Evolutionary conservation across 306 rosid genomes (phyloP).

Genomic region (Castanospermum australe): DNA sequence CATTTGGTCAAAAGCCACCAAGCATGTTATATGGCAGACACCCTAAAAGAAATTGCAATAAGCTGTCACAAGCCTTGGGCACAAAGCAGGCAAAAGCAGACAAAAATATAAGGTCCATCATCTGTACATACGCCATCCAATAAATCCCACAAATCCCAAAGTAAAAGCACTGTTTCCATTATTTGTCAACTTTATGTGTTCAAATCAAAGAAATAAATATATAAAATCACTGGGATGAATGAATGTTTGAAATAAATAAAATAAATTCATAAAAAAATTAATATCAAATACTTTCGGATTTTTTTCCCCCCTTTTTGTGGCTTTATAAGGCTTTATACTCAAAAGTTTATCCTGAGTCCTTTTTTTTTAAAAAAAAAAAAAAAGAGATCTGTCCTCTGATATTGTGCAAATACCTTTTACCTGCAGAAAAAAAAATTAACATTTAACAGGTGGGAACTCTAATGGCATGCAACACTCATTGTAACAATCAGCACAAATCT

Average conservation of each 20-base stretch:
- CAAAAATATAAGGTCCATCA: not conserved
- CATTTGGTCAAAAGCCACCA: not conserved
- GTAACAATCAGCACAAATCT: not conserved
- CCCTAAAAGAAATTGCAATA: not conserved
- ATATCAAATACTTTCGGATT: not conserved
- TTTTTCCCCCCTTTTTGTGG: not conserved
- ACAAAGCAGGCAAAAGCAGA: not conserved
- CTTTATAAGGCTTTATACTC: not conserved
- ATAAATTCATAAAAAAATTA: not conserved
- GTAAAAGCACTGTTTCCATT: not conserved
- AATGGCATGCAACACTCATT: not conserved
- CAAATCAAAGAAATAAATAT: not conserved
- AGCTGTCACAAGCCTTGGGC: not conserved
- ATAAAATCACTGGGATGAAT: not conserved
- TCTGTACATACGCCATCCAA: not conserved
- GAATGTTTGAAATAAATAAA: not conserved
- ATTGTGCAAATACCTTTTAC: not conserved
- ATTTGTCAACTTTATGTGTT: not conserved
- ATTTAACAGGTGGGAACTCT: too few relatives aligned
- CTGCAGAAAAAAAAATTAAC: not conserved
- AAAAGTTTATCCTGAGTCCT: not conserved
- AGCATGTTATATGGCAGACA: not conserved
- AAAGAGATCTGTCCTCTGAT: not conserved
- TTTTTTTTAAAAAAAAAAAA: not conserved
- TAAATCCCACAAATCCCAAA: conserved; percentile 12